These are phyloP conservation scores for Raffaelea albimanens DNA, from an alignment of 2,329 filamentous ascomycete genomes.

Conservation along the genomic window DNA sequence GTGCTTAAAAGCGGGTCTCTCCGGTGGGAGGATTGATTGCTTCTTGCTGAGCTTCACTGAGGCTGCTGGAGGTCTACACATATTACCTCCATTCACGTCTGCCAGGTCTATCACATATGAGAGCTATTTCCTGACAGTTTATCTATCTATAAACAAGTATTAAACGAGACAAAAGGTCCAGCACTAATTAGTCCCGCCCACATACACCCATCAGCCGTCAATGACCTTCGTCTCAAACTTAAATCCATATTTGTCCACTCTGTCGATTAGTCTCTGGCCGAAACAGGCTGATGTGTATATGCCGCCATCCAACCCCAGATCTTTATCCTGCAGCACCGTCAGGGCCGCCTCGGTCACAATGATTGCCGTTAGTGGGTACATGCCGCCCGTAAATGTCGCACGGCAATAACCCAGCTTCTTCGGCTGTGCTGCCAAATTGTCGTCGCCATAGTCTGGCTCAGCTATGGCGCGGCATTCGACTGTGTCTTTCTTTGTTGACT, in stretches of 20 bases:
- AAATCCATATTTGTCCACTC: slow-evolving; percentile 51
- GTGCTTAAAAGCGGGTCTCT: too few relatives aligned
- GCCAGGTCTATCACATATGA: too few relatives aligned
- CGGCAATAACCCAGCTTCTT: slow-evolving; percentile 44
- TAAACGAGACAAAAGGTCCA: neutral
- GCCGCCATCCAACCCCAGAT: slow-evolving; percentile 57
- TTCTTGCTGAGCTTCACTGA: too few relatives aligned
- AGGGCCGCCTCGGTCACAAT: slow-evolving; percentile 46
- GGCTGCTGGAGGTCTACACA: too few relatives aligned
- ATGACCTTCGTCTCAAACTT: slow-evolving; percentile 44
- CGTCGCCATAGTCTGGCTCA: slow-evolving; percentile 39
- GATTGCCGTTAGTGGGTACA: slow-evolving; percentile 38
- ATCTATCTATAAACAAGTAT: too few relatives aligned
- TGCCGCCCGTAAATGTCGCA: slow-evolving; percentile 47
- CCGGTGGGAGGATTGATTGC: too few relatives aligned
- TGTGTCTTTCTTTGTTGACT: slow-evolving; percentile 47
- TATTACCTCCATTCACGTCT: too few relatives aligned
- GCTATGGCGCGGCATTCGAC: slow-evolving; percentile 57
- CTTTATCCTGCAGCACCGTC: slow-evolving; percentile 54
- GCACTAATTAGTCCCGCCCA: neutral
- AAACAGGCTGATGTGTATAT: slow-evolving; percentile 64
- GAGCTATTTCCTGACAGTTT: too few relatives aligned
- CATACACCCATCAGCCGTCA: slow-evolving; percentile 1
- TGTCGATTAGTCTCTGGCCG: slow-evolving; percentile 57
- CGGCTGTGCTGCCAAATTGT: neutral